Percentiles rank a stretch among this genome's conserved stretches.
Conservation (phyloP, 371 early-diverging fungal genomes). For the Syncephalastrum racemosum region DNA sequence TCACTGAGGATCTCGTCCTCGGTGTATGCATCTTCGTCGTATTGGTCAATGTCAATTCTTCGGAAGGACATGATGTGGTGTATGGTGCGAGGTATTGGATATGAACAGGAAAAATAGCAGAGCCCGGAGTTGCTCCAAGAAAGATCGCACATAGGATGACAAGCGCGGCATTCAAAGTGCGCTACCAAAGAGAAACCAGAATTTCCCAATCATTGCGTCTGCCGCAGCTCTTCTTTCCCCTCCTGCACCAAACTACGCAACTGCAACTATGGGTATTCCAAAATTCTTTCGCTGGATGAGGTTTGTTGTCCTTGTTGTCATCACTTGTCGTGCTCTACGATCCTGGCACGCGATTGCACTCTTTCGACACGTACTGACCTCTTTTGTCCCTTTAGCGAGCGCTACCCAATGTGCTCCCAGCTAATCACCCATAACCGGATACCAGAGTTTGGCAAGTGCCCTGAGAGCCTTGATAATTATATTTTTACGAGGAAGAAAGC, state of each 20-base stretch:
- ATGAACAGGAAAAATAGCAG: neutral
- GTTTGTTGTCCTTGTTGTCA: constrained; percentile 20
- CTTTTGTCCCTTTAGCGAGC: constrained; percentile 60
- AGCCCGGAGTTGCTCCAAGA: neutral
- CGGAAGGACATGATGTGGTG: constrained; percentile 30
- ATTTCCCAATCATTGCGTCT: neutral
- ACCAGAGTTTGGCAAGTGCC: constrained; percentile 89
- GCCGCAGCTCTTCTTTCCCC: constrained; percentile 1
- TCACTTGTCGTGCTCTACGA: neutral
- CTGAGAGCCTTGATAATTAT: too few relatives aligned
- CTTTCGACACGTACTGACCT: neutral
- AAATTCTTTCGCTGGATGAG: constrained; percentile 94
- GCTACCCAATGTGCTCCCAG: constrained; percentile 94
- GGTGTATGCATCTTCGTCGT: constrained; percentile 77
- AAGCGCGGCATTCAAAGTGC: constrained; percentile 1
- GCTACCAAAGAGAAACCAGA: neutral
- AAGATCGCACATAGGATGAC: neutral
- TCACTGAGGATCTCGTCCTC: constrained; percentile 60
- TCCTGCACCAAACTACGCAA: constrained; percentile 9
- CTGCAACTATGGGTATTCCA: constrained; percentile 72
- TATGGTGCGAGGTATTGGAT: neutral
- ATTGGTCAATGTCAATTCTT: constrained; percentile 79
- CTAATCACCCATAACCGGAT: constrained; percentile 83
- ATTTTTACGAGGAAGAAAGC: too few relatives aligned
- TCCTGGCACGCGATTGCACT: neutral